Evolutionary conservation across 2,329 filamentous ascomycete species (phyloP).

Genomic region (Fusarium drepaniforme): DNA sequence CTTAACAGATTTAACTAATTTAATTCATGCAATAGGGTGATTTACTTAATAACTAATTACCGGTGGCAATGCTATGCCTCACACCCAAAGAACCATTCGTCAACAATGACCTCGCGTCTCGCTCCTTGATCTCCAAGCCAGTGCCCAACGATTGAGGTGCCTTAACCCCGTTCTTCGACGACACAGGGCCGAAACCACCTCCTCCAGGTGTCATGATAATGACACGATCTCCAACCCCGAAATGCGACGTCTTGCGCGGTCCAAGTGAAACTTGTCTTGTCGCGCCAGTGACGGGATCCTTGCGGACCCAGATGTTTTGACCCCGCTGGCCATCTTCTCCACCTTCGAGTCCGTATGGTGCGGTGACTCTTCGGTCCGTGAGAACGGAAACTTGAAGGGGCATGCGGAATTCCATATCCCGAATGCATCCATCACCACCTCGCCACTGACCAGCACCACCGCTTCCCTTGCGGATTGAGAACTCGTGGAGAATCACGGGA

Average conservation of each 20-base stretch:
- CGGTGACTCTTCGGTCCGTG: conserved; percentile 80
- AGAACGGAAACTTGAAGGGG: conserved; percentile 84
- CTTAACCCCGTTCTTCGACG: neutral
- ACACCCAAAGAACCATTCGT: conserved; percentile 37
- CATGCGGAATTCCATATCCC: conserved; percentile 86
- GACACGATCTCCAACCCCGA: conserved; percentile 40
- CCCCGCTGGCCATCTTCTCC: conserved; percentile 77
- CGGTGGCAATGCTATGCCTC: conserved; percentile 35
- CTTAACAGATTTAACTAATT: no score
- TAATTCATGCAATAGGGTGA: neutral
- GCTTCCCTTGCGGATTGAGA: conserved; percentile 44
- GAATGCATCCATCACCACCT: conserved; percentile 82
- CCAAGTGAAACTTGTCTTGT: conserved; percentile 47
- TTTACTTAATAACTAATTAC: conserved; percentile 8
- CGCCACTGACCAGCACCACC: conserved; percentile 74
- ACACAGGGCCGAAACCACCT: conserved; percentile 37
- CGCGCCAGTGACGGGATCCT: conserved; percentile 45
- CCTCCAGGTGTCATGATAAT: conserved; percentile 44
- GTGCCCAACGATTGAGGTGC: neutral
- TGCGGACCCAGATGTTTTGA: conserved; percentile 75
- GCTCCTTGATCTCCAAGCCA: conserved; percentile 6
- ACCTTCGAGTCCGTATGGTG: conserved; percentile 80
- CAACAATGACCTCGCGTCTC: conserved; percentile 27
- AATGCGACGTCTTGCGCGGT: conserved; percentile 34
- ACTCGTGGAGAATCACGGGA: conserved; percentile 48